Conservation (phyloP, 495 filamentous ascomycete species). For the Podospora pseudopauciseta region DNA sequence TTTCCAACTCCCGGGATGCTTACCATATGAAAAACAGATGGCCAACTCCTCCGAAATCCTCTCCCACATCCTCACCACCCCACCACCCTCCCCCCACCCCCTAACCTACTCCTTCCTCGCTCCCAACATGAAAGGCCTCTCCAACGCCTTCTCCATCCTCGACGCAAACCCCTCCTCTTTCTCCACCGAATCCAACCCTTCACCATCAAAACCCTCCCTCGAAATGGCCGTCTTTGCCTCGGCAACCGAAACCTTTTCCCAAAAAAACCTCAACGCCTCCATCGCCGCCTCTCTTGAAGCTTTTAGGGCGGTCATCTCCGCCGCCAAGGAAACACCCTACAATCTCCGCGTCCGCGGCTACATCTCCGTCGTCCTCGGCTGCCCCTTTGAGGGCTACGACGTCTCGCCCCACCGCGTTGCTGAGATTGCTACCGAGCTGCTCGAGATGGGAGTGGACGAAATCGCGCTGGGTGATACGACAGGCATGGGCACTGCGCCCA, state of each 20-base stretch:
- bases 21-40: constrained; percentile 59
- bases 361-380: constrained; percentile 90
- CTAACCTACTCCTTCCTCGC: constrained; percentile 92
- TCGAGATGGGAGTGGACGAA: constrained; percentile 96
- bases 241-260: constrained; percentile 87
- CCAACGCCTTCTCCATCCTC: constrained; percentile 48
- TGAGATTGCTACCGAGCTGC: constrained; percentile 71
- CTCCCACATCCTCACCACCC: constrained; percentile 63
- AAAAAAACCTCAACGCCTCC: constrained; percentile 86
- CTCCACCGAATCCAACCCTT: constrained; percentile 32
- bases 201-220: constrained; percentile 41
- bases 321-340: constrained; percentile 55
- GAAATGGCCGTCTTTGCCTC: constrained; percentile 92
- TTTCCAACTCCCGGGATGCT: constrained; percentile 6
- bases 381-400: constrained; percentile 88
- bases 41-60: constrained; percentile 83
- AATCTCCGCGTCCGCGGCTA: constrained; percentile 83
- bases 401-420: constrained; percentile 76
- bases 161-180: constrained; percentile 37
- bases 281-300: constrained; percentile 76
- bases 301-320: constrained; percentile 69
- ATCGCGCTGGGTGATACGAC: constrained; percentile 94
- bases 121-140: constrained; percentile 79
- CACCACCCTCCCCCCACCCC: constrained; percentile 60
- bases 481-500: constrained; percentile 89